Conservation (phyloP, 495 filamentous ascomycete genomes). For the Penicillium tannophilum region DNA sequence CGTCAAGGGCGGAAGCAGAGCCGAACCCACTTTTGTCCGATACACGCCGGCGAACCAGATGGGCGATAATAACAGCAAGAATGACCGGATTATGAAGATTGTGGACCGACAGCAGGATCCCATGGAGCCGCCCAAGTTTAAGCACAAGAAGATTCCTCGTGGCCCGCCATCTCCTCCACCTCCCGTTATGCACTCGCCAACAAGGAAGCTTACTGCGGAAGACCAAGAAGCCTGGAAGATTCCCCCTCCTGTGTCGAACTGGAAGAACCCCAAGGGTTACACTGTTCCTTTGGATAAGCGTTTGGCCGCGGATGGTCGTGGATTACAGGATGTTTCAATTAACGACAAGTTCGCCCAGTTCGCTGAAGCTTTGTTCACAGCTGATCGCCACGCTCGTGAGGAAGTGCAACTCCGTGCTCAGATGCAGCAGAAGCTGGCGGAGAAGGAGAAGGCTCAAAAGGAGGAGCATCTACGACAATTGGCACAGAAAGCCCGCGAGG, state of each 20-base stretch:
- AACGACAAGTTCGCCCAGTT: conserved; percentile 99
- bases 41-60: conserved; percentile 98
- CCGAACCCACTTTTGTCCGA: conserved; percentile 89
- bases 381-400: conserved; percentile 91
- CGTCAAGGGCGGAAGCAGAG: conserved; percentile 71
- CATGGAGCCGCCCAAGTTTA: conserved; percentile 98
- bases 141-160: conserved; percentile 96
- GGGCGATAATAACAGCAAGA: conserved; percentile 84
- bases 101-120: conserved; percentile 93
- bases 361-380: conserved; percentile 89
- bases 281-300: conserved; percentile 96
- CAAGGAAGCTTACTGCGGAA: conserved; percentile 91
- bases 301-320: conserved; percentile 91
- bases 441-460: conserved; percentile 93
- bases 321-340: conserved; percentile 91
- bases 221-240: conserved; percentile 98
- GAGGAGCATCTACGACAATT: conserved; percentile 90
- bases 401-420: conserved; percentile 89
- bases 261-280: conserved; percentile 99
- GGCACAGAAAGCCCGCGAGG: conserved; percentile 89
- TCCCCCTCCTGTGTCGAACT: conserved; percentile 91
- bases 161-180: conserved; percentile 92
- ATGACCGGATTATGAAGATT: conserved; percentile 98
- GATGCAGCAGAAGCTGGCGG: conserved; percentile 96
- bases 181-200: conserved; percentile 93